Evolutionary conservation across 306 rosid species (phyloP).

Genomic region (Castanopsis chinensis): DNA sequence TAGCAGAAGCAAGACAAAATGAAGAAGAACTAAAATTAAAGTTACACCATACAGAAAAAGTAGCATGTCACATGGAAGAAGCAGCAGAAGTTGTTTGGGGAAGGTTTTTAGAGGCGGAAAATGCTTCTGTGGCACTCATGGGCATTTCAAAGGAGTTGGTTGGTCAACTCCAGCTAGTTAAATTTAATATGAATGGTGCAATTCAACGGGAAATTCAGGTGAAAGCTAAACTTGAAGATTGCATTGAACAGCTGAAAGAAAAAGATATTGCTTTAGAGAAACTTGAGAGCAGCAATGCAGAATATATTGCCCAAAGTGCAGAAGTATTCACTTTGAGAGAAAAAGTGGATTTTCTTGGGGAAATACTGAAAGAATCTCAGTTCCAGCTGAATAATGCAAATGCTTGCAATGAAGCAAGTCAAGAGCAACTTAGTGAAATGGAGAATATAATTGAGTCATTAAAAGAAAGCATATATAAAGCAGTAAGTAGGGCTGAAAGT

Average conservation of each 20-base stretch:
- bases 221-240: constrained; percentile 42
- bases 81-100: constrained; percentile 94
- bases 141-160: constrained; percentile 75
- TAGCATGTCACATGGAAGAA: constrained; percentile 74
- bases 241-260: constrained; percentile 46
- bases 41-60: constrained; percentile 79
- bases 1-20: constrained; percentile 63
- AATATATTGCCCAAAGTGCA: constrained; percentile 40
- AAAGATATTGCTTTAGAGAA: constrained; percentile 53
- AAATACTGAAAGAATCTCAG: constrained; percentile 43
- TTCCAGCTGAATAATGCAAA: constrained; percentile 37
- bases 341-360: constrained; percentile 55
- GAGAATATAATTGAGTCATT: constrained; percentile 56
- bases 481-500: constrained; percentile 71
- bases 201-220: constrained; percentile 64
- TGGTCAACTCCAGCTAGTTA: constrained; percentile 67
- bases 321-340: constrained; percentile 55
- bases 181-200: constrained; percentile 54
- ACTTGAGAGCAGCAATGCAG: constrained; percentile 38
- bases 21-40: constrained; percentile 72
- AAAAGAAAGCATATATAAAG: constrained; percentile 49
- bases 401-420: constrained; percentile 41
- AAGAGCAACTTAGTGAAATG: constrained; percentile 58
- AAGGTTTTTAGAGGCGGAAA: constrained; percentile 96
- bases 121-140: constrained; percentile 68